These are phyloP conservation scores for Dactylellina leptospora DNA, from an alignment of 2,329 filamentous ascomycete species.

Conservation along the genomic window DNA sequence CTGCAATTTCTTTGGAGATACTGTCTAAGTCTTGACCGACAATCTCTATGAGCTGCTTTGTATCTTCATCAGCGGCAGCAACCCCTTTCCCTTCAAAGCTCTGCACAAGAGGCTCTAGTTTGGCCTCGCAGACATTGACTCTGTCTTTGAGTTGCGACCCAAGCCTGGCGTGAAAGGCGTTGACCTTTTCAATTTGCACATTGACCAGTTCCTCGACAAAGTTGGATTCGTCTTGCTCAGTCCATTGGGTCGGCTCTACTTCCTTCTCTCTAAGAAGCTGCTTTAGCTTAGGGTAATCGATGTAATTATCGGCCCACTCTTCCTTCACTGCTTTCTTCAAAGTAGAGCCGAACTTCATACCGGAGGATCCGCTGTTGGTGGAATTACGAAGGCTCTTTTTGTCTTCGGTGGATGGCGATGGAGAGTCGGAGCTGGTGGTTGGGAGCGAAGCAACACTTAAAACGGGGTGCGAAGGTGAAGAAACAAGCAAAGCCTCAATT, in stretches of 20 bases:
- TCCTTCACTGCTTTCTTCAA: conserved; percentile 79
- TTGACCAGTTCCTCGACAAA: conserved; percentile 97
- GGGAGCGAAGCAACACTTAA: too few relatives aligned
- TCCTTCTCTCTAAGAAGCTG: conserved; percentile 81
- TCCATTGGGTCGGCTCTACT: conserved; percentile 70
- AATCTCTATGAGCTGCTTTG: conserved; percentile 62
- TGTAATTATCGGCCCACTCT: conserved; percentile 92
- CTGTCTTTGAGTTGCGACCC: conserved; percentile 82
- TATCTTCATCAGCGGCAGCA: conserved; percentile 60
- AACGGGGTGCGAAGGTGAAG: too few relatives aligned
- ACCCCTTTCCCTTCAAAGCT: conserved; percentile 57
- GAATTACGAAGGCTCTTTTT: neutral
- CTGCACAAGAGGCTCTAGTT: conserved; percentile 68
- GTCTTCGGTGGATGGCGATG: too few relatives aligned
- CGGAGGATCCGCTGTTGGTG: neutral
- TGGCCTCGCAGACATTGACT: conserved; percentile 73
- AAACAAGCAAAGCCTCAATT: too few relatives aligned
- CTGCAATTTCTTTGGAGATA: conserved; percentile 89
- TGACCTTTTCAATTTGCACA: conserved; percentile 92
- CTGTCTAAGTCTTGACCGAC: conserved; percentile 81
- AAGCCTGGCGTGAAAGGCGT: conserved; percentile 84
- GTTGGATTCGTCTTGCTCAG: conserved; percentile 87
- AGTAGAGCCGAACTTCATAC: conserved; percentile 93
- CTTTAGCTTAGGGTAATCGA: conserved; percentile 96
- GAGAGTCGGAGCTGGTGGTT: too few relatives aligned